Evolutionary conservation across 2,329 filamentous ascomycete genomes (phyloP).

Genomic region (Phialocephala sp.): DNA sequence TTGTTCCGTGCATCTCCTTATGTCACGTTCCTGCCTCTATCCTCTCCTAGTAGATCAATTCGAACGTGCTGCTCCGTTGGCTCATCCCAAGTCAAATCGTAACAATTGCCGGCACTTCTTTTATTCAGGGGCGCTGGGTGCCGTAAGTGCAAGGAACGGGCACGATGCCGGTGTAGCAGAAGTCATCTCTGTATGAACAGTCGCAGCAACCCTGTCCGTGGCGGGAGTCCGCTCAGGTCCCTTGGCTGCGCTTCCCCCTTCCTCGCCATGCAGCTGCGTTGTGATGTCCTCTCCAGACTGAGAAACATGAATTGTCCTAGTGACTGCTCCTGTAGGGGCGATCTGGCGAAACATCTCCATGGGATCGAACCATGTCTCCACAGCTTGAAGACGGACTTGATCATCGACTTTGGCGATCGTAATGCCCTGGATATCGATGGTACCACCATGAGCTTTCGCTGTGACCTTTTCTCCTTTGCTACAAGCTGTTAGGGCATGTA

Average conservation of each 20-base stretch:
- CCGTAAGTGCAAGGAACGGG: conserved; percentile 13
- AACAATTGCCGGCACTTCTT: neutral
- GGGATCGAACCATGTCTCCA: conserved; percentile 71
- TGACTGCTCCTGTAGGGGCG: conserved; percentile 48
- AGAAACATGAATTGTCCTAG: conserved; percentile 15
- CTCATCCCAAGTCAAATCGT: neutral
- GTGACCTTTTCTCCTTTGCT: conserved; percentile 68
- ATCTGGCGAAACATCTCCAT: conserved; percentile 72
- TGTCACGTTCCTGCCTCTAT: too few relatives aligned
- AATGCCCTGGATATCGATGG: conserved; percentile 68
- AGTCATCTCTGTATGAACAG: conserved; percentile 12
- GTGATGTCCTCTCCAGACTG: conserved; percentile 24
- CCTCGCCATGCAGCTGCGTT: conserved; percentile 29
- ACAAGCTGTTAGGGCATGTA: conserved; percentile 7
- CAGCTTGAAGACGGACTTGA: conserved; percentile 59
- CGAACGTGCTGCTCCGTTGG: neutral
- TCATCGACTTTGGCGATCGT: conserved; percentile 67
- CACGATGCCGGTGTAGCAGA: conserved; percentile 12
- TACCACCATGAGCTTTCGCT: conserved; percentile 63
- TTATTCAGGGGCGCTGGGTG: neutral
- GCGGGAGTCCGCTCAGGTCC: neutral
- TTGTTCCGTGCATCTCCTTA: too few relatives aligned
- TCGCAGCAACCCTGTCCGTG: neutral
- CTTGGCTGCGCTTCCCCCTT: neutral
- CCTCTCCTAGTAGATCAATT: too few relatives aligned